These are phyloP conservation scores for Metschnikowia bowlesiae DNA, from an alignment of 805 yeast species.

Conservation along the genomic window DNA sequence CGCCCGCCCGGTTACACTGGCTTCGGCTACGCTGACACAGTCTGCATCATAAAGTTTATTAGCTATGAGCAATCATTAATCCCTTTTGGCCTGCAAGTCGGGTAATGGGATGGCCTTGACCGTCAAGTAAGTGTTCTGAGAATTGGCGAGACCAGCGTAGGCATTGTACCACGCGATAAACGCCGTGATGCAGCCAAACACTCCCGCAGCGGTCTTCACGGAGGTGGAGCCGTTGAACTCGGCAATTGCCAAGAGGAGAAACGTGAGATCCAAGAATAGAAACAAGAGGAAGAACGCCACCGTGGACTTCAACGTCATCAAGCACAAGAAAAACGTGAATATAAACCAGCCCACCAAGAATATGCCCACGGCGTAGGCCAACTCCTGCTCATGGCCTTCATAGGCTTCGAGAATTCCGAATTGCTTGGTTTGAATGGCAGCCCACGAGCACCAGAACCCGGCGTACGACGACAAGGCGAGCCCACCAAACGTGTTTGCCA, in stretches of 20 bases:
- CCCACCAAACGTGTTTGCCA: constrained; percentile 74
- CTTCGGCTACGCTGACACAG: too few relatives aligned
- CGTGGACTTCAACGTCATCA: constrained; percentile 41
- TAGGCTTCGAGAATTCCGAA: constrained; percentile 38
- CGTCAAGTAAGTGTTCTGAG: constrained; percentile 57
- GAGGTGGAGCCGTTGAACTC: constrained; percentile 28
- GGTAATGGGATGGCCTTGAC: constrained; percentile 53
- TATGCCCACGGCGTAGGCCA: constrained; percentile 35
- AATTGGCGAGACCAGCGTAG: constrained; percentile 48
- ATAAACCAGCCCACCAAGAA: constrained; percentile 42
- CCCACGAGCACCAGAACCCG: constrained; percentile 76
- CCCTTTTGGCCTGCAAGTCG: constrained; percentile 22
- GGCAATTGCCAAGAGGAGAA: constrained; percentile 37
- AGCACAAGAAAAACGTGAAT: constrained; percentile 39
- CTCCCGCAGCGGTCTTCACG: constrained; percentile 40
- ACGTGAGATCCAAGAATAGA: constrained; percentile 39
- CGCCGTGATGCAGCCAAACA: constrained; percentile 39
- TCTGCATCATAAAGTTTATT: background rate
- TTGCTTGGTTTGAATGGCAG: constrained; percentile 45
- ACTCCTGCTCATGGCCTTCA: constrained; percentile 20
- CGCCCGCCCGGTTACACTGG: too few relatives aligned
- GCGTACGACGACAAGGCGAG: constrained; percentile 58
- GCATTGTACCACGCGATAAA: constrained; percentile 45
- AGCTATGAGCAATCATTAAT: constrained; percentile 3
- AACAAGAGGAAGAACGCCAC: constrained; percentile 40